Percentiles rank a stretch among this genome's conserved stretches.
Evolutionary conservation across 768 basidiomycete genomes (phyloP).

Genomic region (Imleria badia): DNA sequence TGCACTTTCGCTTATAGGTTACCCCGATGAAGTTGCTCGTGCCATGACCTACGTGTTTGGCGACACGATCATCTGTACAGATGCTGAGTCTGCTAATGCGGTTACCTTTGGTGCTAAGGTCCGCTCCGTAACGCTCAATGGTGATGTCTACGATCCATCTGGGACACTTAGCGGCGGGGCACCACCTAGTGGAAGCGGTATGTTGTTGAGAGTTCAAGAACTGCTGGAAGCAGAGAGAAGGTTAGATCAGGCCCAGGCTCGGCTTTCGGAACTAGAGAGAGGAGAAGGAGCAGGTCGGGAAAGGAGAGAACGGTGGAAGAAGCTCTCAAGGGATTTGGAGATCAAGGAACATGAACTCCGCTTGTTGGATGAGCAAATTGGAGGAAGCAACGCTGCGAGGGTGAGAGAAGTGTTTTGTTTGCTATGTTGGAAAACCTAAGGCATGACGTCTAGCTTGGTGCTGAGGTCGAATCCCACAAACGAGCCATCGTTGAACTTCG

Average conservation of each 20-base stretch:
- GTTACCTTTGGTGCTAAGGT: conserved; percentile 78
- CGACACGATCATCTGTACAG: conserved; percentile 88
- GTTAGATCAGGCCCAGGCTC: conserved; percentile 48
- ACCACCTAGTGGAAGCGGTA: conserved; percentile 70
- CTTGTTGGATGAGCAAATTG: conserved; percentile 80
- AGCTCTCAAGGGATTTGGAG: conserved; percentile 66
- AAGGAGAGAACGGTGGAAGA: conserved; percentile 61
- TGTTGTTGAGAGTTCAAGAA: conserved; percentile 82
- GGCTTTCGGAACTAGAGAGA: conserved; percentile 51
- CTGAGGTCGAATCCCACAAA: conserved; percentile 75
- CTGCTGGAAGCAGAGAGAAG: conserved; percentile 65
- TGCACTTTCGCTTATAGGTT: conserved; percentile 88
- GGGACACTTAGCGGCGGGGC: conserved; percentile 93
- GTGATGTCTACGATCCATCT: conserved; percentile 95
- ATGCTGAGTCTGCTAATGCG: conserved; percentile 79
- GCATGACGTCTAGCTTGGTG: conserved; percentile 57
- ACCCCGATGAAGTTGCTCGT: conserved; percentile 73
- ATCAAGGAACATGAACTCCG: conserved; percentile 86
- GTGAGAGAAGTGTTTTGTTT: conserved; percentile 45
- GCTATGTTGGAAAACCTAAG: not conserved
- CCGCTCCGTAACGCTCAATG: conserved; percentile 88
- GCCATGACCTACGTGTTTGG: conserved; percentile 95
- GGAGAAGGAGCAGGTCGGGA: conserved; percentile 54
- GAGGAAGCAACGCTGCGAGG: conserved; percentile 84
- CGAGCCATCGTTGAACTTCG: conserved; percentile 58